Evolutionary conservation across 2,329 filamentous ascomycete species (phyloP).

Genomic region (Alternaria tenuissima): DNA sequence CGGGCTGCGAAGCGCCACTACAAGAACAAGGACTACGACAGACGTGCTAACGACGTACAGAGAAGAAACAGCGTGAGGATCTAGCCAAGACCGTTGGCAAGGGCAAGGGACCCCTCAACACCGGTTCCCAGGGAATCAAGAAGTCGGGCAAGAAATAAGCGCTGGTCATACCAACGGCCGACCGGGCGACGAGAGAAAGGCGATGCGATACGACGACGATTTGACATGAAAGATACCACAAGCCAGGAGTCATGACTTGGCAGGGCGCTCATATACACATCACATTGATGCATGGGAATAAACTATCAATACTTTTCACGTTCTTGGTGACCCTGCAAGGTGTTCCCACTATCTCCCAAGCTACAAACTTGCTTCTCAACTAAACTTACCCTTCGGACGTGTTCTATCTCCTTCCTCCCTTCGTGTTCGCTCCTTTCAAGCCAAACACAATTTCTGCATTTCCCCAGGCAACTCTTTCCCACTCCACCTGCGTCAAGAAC

Average conservation of each 20-base stretch:
- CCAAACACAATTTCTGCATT: slow-evolving; percentile 57
- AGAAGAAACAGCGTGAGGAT: slow-evolving; percentile 69
- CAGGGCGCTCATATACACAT: slow-evolving; percentile 28
- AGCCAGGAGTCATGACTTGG: slow-evolving; percentile 31
- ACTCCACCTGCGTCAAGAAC: slow-evolving; percentile 59
- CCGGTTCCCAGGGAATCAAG: slow-evolving; percentile 89
- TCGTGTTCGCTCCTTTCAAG: slow-evolving; percentile 10
- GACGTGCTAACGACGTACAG: slow-evolving; percentile 36
- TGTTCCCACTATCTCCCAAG: neutral
- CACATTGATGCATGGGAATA: slow-evolving; percentile 31
- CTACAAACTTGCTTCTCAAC: neutral
- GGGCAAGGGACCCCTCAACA: slow-evolving; percentile 84
- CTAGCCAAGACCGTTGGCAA: slow-evolving; percentile 79
- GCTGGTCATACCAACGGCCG: neutral
- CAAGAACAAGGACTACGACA: neutral
- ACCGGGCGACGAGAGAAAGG: neutral
- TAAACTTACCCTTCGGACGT: neutral
- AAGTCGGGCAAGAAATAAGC: slow-evolving; percentile 92
- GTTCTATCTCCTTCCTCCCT: neutral
- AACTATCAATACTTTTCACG: neutral
- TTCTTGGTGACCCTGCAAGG: neutral
- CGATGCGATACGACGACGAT: slow-evolving; percentile 21
- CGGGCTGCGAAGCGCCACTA: neutral
- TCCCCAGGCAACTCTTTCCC: slow-evolving; percentile 59
- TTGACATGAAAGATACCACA: slow-evolving; percentile 40